Evolutionary conservation across 495 filamentous ascomycete genomes (phyloP), one percentile per base, ranked within the genome.

Genomic region (Xylona heveae): DNA sequence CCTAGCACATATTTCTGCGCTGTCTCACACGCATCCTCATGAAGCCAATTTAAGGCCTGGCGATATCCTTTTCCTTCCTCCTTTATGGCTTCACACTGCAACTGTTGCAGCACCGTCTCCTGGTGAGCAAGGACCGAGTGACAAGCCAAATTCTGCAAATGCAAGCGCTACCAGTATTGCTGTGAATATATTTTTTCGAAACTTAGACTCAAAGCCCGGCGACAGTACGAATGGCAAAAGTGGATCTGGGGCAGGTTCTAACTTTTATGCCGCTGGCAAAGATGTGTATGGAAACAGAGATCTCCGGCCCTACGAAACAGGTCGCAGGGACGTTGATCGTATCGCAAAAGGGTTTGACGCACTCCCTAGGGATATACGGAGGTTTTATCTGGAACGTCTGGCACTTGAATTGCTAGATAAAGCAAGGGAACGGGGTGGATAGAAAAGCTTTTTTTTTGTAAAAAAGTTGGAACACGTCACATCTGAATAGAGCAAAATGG

Each of bases 261-360:
- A n/a, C n/a, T n/a, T n/a, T n/a, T 91, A 92, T 51, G 67, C 81
- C 5, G 40, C 64, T 16, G 81, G 82, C 6, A 62, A 64, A 40
- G 83, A 93, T 51, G 74, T 91, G 2, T 91, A 93, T 46, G 82
- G 78, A 4, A 91, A 88, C 47, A 61, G 79, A 7, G 85, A 94
- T 51, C 44, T 93, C 24, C 69, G 73, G 24, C 74, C 75, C 6
- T 92, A 88, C 42, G 78, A 88, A 49, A 80, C 75, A 42, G 77
- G 73, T 1, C 60, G 85, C 19, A 59, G 62, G 31, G 78, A 82
- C 41, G 46, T 90, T 8, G 62, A 64, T 13, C 71, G 62, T 37
- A 73, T 92, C 19, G 50, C 53, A 1, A 70, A 68, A 41, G 59
- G 62, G 6, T 85, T 91, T 44, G 59, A 67, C 16, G 61, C 59